These are phyloP conservation scores for Aspergillus ochraceoroseus DNA, from an alignment of 2,329 filamentous ascomycete species.

Conservation along the genomic window DNA sequence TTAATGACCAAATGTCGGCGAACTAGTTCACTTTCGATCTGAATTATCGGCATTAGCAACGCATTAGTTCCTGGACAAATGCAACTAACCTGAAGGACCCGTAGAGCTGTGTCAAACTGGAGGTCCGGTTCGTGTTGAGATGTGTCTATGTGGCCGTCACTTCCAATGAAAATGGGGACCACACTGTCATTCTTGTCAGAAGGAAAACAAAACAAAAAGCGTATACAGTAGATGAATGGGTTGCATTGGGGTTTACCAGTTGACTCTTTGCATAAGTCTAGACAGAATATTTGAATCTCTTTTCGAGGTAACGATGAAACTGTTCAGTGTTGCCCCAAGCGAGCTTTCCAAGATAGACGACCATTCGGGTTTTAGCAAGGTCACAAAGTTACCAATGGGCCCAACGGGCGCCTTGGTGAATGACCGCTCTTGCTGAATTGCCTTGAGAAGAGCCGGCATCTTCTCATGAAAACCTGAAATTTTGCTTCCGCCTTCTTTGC, in stretches of 20 bases:
- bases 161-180: slow-evolving; percentile 62
- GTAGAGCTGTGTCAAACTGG: slow-evolving; percentile 69
- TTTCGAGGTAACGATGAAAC: slow-evolving; percentile 76
- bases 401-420: slow-evolving; percentile 74
- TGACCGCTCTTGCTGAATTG: slow-evolving; percentile 63
- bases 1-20: slow-evolving; percentile 79
- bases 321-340: slow-evolving; percentile 64
- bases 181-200: slow-evolving; percentile 36
- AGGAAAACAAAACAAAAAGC: slow-evolving; percentile 5
- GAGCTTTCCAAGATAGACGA: slow-evolving; percentile 72
- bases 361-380: slow-evolving; percentile 75
- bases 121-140: slow-evolving; percentile 67
- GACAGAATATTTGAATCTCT: slow-evolving; percentile 67
- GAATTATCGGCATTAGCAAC: slow-evolving; percentile 19
- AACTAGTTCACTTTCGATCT: slow-evolving; percentile 74
- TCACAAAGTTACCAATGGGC: slow-evolving; percentile 73
- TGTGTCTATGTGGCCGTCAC: slow-evolving; percentile 52
- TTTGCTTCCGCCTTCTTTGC: slow-evolving; percentile 54
- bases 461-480: slow-evolving; percentile 61
- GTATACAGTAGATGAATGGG: too few relatives aligned
- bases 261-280: slow-evolving; percentile 57
- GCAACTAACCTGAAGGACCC: slow-evolving; percentile 59
- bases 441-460: slow-evolving; percentile 59
- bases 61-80: slow-evolving; percentile 1
- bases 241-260: slow-evolving; percentile 41